Evolutionary conservation across 2,329 filamentous ascomycete species (phyloP), one percentile per base, ranked within the genome.

Genomic region (Fusarium secorum): DNA sequence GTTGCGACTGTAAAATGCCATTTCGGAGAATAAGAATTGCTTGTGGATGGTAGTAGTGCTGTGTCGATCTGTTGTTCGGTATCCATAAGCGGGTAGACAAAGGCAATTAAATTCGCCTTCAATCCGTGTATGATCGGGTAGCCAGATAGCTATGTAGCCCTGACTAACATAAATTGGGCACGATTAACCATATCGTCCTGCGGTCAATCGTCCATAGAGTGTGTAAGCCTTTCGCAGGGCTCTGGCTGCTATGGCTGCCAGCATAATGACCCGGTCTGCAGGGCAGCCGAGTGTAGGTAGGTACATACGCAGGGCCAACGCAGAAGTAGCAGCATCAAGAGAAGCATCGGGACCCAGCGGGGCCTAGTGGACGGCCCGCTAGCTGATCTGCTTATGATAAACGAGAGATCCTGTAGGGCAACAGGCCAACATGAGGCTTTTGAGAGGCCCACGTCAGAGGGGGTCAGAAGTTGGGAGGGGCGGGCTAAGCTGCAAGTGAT

Each of bases 81-180:
- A 70, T 71, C 70, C 70, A 73, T 64, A 71, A 64, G 58, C 65
- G 70, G 70, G 70, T 73, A 67, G 70, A 49, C 62, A 54, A 55
- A 68, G 69, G 69, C 60, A 67, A 60, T 66, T 65, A 72, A 72
- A 72, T 59, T 67, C 69, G 54, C 60, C 59, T 54, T 36, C 53
- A 26, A 28, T 28, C 17, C 26, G 30, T 58, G 33, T 26, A 41
- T 36, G 42, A 48, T 60, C 58, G 44, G 44, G 65, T 63, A 63
- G 45, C 44, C 20, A 44, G 36, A 20, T 46, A 62, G 38, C 36
- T 33, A 32, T 24, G 35, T 55, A 49, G 60, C 64, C 61, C 49
- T 11, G 24, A 17, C 9, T 38, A 35, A 39, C 33, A 38, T 52
- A 38, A 17, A 61, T 70, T 70, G 67, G 66, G 68, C 55, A 51